These are phyloP conservation scores for Suillus bovinus DNA, from an alignment of 768 basidiomycete genomes.

Conservation along the genomic window DNA sequence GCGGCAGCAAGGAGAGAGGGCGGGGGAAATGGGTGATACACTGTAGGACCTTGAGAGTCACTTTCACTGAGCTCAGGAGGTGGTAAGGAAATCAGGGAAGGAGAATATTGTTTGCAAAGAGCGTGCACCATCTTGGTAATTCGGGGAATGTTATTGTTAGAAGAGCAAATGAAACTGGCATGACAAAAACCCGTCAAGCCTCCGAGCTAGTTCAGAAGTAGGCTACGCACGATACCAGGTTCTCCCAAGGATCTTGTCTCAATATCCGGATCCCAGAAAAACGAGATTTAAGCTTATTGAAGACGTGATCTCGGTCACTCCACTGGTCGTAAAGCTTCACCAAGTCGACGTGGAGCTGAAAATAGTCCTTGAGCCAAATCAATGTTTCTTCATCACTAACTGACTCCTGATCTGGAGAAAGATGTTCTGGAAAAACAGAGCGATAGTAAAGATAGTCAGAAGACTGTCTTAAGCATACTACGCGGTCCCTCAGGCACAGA, in stretches of 20 bases:
- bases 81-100: constrained; percentile 56
- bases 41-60: constrained; percentile 1
- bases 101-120: constrained; percentile 77
- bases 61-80: constrained; percentile 21
- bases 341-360: constrained; percentile 82
- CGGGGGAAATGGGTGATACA: constrained; percentile 83
- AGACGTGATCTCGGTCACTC: constrained; percentile 73
- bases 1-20: constrained; percentile 66
- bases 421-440: constrained; percentile 56
- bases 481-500: constrained; percentile 77
- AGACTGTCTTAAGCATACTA: constrained; percentile 81
- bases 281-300: constrained; percentile 58
- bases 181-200: constrained; percentile 2
- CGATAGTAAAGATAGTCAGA: constrained; percentile 67
- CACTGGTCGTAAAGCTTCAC: constrained; percentile 72
- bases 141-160: constrained; percentile 93
- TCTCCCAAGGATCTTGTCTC: constrained; percentile 96
- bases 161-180: constrained; percentile 92
- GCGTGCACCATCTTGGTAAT: constrained; percentile 93
- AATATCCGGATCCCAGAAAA: constrained; percentile 85
- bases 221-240: constrained; percentile 79
- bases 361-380: constrained; percentile 81
- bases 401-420: constrained; percentile 32
- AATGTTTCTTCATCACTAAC: constrained; percentile 64
- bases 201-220: constrained; percentile 6